Conservation (phyloP, 129 eudicot genomes). For the Flaveria bidentis region DNA sequence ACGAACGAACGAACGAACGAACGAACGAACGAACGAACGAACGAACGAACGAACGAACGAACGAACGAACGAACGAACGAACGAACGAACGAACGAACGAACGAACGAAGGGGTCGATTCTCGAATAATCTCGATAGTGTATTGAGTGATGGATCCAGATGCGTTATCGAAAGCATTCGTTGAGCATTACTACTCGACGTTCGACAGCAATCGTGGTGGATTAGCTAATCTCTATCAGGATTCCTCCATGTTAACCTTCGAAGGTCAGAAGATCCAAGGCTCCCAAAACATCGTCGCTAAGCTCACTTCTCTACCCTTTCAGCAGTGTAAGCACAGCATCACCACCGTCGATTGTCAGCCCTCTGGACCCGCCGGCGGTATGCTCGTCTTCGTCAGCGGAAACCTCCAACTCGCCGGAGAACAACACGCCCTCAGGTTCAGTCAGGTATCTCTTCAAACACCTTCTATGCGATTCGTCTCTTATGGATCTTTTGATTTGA, state of each 20-base stretch:
- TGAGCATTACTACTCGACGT: constrained; percentile 85
- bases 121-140: no score
- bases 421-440: constrained; percentile 78
- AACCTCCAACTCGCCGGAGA: constrained; percentile 78
- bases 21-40: no score
- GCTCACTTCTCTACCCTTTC: constrained; percentile 63
- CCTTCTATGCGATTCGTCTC: neutral
- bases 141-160: constrained; percentile 61
- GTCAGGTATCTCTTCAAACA: constrained; percentile 56
- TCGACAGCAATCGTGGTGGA: constrained; percentile 59
- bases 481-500: neutral
- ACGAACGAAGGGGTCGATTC: no score
- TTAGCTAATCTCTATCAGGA: constrained; percentile 73
- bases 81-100: no score
- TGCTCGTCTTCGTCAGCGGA: constrained; percentile 84
- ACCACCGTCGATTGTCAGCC: constrained; percentile 87
- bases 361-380: constrained; percentile 69
- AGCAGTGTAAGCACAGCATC: constrained; percentile 74
- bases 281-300: constrained; percentile 61
- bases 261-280: constrained; percentile 70
- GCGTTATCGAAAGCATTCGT: constrained; percentile 77
- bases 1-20: no score
- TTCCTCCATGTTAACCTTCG: constrained; percentile 71
- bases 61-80: no score
- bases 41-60: no score